These are phyloP conservation scores for Mikania micrantha DNA, from an alignment of 129 eudicot genomes.

Conservation along the genomic window DNA sequence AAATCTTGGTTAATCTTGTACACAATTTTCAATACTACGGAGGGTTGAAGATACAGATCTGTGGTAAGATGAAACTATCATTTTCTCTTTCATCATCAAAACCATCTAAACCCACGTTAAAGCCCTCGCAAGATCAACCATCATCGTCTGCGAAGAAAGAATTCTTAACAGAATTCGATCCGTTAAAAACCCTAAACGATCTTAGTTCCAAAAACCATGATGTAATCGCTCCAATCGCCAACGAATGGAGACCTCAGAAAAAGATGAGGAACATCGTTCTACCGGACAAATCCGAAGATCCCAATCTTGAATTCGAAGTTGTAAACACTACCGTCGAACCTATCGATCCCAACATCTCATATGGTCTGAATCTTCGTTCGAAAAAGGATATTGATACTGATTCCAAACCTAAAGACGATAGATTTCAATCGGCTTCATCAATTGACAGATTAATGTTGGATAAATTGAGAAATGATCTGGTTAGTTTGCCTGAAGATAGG, in stretches of 20 bases:
- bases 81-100: constrained; percentile 44
- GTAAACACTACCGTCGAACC: constrained; percentile 21
- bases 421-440: constrained; percentile 4
- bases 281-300: constrained; percentile 34
- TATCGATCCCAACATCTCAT: constrained; percentile 32
- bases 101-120: constrained; percentile 36
- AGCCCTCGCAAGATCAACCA: constrained; percentile 8
- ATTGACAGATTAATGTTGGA: constrained; percentile 41
- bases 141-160: constrained; percentile 21
- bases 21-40: not conserved
- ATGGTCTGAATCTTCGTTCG: constrained; percentile 64
- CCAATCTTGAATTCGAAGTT: constrained; percentile 50
- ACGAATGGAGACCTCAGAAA: constrained; percentile 48
- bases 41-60: not conserved
- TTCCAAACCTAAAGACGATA: not conserved
- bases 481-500: constrained; percentile 49
- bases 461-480: constrained; percentile 51
- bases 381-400: not conserved
- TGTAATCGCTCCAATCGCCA: constrained; percentile 59
- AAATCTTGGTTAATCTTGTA: no score
- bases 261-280: constrained; percentile 50
- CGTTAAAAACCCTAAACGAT: constrained; percentile 36
- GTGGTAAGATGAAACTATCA: constrained; percentile 39
- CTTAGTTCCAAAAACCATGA: constrained; percentile 23
- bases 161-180: constrained; percentile 52